These are phyloP conservation scores for Pterocarpus santalinus DNA, from an alignment of 306 rosid genomes.

Conservation along the genomic window DNA sequence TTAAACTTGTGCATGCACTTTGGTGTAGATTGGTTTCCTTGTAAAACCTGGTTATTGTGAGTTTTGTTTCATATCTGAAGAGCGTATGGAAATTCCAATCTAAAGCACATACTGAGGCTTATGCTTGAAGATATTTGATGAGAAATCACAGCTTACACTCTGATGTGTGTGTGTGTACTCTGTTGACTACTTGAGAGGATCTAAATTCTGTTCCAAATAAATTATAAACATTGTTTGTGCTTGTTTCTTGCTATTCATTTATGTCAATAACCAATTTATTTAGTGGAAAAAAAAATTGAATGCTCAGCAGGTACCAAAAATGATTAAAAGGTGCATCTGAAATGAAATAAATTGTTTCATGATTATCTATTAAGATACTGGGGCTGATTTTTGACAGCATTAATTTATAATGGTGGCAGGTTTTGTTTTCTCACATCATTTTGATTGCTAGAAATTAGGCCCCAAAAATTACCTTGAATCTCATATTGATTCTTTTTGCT, in stretches of 20 bases:
- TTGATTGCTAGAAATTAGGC: not conserved
- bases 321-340: not conserved
- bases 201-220: conserved; percentile 3
- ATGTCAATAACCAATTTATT: not conserved
- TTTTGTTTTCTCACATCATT: not conserved
- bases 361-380: not conserved
- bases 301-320: not conserved
- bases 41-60: not conserved
- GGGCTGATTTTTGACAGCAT: conserved; percentile 22
- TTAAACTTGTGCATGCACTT: not conserved
- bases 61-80: conserved; percentile 5
- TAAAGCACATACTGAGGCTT: not conserved
- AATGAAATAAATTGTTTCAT: not conserved
- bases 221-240: not conserved
- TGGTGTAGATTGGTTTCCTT: not conserved
- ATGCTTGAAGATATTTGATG: conserved; percentile 14
- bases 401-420: not conserved
- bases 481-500: not conserved
- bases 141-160: not conserved
- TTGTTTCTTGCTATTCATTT: not conserved
- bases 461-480: not conserved
- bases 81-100: not conserved
- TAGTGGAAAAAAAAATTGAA: conserved; percentile 7
- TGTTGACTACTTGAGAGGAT: not conserved
- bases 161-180: not conserved